Evolutionary conservation across 495 filamentous ascomycete genomes (phyloP), one percentile per base, ranked within the genome.

Genomic region (Cercophora samala): DNA sequence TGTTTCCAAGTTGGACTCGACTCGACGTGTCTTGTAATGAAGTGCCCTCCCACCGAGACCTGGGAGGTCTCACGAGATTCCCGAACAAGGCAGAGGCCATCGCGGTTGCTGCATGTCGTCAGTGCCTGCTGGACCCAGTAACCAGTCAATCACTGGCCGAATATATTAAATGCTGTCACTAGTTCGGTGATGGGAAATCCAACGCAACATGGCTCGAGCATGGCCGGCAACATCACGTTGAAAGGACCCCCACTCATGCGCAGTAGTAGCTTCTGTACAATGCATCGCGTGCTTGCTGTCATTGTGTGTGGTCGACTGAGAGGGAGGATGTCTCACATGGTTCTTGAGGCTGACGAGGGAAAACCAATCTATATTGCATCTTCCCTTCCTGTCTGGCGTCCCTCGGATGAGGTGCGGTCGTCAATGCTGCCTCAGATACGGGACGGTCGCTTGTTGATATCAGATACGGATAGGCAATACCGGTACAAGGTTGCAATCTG

Each of bases 81-180:
- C 52, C 24, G 58, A 22, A 21, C 9, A 24, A 58, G 46, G 18
- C 54, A 8, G 32, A 21, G 29, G 24, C 64, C 60, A 70, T 26
- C 19, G 51, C 32, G 3, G 56, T n/a, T 54, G 42, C 54, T 63
- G 60, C 46, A 51, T 56, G 26, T 24, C 13, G 21, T 58, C 37
- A 65, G 29, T 60, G 66, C 46, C 61, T 69, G 63, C 66, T 32
- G 60, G 66, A 69, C 71, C 69, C 71, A 65, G 66, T 59, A 70
- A 75, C 69, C 69, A 70, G 71, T 67, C 71, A 60, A 59, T 52
- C 25, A 54, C 21, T 17, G 46, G 52, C 23, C 5, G 19, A 22
- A 64, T 68, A 74, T 72, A 69, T 71, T 68, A 70, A 70, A 64
- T 66, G 64, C 61, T 65, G 63, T 59, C 54, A 67, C 64, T 64